These are phyloP conservation scores for Alternaria conjuncta DNA, from an alignment of 2,329 filamentous ascomycete genomes.

Conservation along the genomic window DNA sequence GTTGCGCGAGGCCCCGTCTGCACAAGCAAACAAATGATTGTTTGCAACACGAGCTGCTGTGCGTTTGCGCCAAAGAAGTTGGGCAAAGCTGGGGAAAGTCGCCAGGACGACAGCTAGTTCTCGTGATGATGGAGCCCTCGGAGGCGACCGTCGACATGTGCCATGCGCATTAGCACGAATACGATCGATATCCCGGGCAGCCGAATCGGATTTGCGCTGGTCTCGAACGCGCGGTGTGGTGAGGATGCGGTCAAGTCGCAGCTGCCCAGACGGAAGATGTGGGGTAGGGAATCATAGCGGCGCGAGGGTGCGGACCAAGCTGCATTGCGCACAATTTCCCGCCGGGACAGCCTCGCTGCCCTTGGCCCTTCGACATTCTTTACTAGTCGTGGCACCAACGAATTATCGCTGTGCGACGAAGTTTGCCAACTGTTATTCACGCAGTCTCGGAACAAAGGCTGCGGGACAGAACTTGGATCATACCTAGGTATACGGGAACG, in stretches of 20 bases:
- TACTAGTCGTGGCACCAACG: neutral
- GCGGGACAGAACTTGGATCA: neutral
- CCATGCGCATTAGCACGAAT: neutral
- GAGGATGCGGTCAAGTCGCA: neutral
- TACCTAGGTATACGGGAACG: neutral
- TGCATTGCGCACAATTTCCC: neutral
- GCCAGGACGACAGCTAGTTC: neutral
- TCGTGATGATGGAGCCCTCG: neutral
- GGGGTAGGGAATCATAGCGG: neutral
- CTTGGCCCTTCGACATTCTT: neutral
- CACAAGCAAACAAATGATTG: neutral
- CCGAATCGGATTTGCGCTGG: neutral
- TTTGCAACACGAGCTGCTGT: neutral
- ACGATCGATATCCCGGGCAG: neutral
- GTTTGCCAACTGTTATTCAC: neutral
- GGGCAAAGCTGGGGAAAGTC: neutral
- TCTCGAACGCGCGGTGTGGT: conserved; percentile 1
- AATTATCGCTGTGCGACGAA: neutral
- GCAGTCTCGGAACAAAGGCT: neutral
- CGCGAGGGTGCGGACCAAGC: neutral
- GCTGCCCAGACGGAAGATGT: conserved; percentile 1
- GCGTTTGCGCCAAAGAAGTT: neutral
- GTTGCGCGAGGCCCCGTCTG: neutral
- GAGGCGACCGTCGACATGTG: neutral
- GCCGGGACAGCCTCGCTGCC: neutral